These are phyloP conservation scores for Lipomyces kockii DNA, from an alignment of 805 yeast species.

Conservation along the genomic window DNA sequence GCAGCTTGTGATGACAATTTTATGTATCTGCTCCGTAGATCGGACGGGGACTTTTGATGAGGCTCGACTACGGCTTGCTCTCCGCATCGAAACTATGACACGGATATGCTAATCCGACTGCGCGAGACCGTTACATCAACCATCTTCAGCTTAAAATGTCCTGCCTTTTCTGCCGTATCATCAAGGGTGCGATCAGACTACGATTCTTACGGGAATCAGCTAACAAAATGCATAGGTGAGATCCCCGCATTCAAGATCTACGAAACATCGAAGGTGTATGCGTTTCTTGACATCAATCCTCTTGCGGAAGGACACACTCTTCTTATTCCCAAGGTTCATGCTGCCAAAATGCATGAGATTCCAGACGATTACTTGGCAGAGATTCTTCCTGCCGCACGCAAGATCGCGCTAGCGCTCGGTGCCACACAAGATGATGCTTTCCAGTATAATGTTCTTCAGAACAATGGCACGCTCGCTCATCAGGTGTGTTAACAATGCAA, in stretches of 20 bases:
- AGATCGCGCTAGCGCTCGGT: constrained; percentile 72
- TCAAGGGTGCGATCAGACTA: constrained; percentile 6
- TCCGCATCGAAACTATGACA: no score
- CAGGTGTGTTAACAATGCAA: constrained; percentile 51
- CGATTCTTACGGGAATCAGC: not conserved
- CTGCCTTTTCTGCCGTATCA: constrained; percentile 19
- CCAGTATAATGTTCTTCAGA: constrained; percentile 85
- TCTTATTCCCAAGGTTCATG: constrained; percentile 91
- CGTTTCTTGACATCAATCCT: constrained; percentile 94
- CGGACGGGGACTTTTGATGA: no score
- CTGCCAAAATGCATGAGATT: constrained; percentile 86
- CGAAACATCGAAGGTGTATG: constrained; percentile 77
- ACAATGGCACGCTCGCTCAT: constrained; percentile 94
- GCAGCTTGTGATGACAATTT: not conserved
- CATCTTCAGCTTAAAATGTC: not conserved
- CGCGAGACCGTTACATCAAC: not conserved
- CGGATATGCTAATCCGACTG: no score
- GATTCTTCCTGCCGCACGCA: constrained; percentile 85
- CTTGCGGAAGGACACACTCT: constrained; percentile 86
- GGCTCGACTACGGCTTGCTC: no score
- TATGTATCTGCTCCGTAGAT: no score
- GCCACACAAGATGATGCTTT: constrained; percentile 56
- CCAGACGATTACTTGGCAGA: constrained; percentile 92
- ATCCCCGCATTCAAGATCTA: constrained; percentile 90
- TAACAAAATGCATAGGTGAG: constrained; percentile 60